A percentile compares a stretch with the other conserved stretches of the same genome.
These are phyloP conservation scores for Claviceps sp. DNA, from an alignment of 2,329 filamentous ascomycete genomes.

Conservation along the genomic window DNA sequence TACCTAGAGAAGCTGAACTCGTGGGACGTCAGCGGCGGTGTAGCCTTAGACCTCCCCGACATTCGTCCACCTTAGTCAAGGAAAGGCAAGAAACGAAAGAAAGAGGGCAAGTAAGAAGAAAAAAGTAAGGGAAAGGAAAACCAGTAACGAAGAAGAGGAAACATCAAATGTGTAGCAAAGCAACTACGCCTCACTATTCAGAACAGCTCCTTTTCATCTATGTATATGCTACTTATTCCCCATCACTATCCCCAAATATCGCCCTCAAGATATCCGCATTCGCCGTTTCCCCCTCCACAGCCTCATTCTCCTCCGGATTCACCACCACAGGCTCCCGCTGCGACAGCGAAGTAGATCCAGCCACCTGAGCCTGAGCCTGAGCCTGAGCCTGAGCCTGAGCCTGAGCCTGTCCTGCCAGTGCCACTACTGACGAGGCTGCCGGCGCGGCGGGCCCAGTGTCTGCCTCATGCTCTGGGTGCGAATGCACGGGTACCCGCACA, in stretches of 20 bases:
- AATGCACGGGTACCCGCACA: slow-evolving; percentile 61
- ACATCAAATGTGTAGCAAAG: neutral
- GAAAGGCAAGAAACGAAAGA: neutral
- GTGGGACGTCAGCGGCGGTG: no score
- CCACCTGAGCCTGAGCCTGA: no score
- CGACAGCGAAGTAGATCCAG: neutral
- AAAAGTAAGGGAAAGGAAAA: neutral
- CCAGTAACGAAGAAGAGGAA: neutral
- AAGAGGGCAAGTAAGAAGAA: neutral
- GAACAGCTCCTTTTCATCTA: no score
- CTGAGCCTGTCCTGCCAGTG: neutral
- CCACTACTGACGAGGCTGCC: no score
- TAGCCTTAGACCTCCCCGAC: no score
- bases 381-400: no score
- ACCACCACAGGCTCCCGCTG: slow-evolving; percentile 24
- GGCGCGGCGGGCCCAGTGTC: slow-evolving; percentile 9
- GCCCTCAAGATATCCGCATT: slow-evolving; percentile 75
- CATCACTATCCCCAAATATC: slow-evolving; percentile 84
- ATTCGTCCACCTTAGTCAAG: neutral
- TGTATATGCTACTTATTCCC: slow-evolving; percentile 31
- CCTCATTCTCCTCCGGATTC: slow-evolving; percentile 56
- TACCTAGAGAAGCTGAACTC: no score
- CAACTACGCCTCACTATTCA: neutral
- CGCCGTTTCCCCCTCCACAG: slow-evolving; percentile 56
- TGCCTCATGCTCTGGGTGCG: slow-evolving; percentile 36